Evolutionary conservation across 176 grass and related monocot genomes (phyloP).

Genomic region (Typha latifolia): DNA sequence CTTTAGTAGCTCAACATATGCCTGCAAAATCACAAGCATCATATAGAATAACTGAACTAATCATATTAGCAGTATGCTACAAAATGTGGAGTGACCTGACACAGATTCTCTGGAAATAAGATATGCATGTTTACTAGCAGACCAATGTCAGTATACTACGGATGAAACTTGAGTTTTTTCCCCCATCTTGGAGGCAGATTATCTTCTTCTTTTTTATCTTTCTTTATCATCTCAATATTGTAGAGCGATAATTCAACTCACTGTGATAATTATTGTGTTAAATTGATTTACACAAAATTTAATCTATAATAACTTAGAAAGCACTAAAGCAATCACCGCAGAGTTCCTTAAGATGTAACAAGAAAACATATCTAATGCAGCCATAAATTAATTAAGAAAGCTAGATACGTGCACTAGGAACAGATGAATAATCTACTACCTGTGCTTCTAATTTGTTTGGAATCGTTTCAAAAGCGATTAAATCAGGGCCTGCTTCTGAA

Average conservation of each 20-base stretch:
- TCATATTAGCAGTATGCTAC: not conserved
- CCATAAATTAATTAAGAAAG: not conserved
- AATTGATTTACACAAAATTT: too few species aligned
- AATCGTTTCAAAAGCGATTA: slow-evolving; percentile 54
- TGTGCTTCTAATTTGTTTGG: slow-evolving; percentile 48
- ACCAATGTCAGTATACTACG: not conserved
- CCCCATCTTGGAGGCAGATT: too few species aligned
- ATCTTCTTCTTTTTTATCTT: too few species aligned
- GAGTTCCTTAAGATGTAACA: not conserved
- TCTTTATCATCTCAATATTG: too few species aligned
- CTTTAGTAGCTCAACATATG: slow-evolving; percentile 37
- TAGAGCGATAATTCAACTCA: too few species aligned
- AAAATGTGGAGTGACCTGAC: not conserved
- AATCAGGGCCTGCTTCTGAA: slow-evolving; percentile 37
- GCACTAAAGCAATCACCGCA: not conserved
- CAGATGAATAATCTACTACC: slow-evolving; percentile 8
- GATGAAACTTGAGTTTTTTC: too few species aligned
- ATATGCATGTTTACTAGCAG: not conserved
- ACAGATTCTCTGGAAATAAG: not conserved
- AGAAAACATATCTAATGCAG: not conserved
- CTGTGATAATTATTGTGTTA: too few species aligned
- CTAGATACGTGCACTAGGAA: not conserved
- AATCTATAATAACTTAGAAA: not conserved
- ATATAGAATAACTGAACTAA: not conserved
- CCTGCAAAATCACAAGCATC: slow-evolving; percentile 17